phyloP scores from a whole-genome alignment of 495 filamentous ascomycete species.

The Talaromyces thailandensis region DNA sequence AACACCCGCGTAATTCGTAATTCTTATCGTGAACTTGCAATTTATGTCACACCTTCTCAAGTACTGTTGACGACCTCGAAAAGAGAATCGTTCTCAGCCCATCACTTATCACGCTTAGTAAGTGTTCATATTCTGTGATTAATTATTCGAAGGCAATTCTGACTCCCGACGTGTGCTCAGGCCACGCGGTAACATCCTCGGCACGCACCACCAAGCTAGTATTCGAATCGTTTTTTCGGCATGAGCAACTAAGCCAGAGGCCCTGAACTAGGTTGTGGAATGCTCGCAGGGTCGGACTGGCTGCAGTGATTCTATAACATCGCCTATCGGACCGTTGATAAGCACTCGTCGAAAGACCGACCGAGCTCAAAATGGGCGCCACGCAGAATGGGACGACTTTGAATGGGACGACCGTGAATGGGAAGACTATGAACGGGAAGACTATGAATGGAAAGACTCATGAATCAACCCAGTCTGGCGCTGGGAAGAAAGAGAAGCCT shows the following conservation, averaged over 20 bases:
- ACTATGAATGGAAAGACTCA: not conserved
- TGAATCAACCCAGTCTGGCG: not conserved
- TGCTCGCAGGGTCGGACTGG: not conserved
- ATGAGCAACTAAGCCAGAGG: not conserved
- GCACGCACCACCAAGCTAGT: not conserved
- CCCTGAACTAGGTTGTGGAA: not conserved
- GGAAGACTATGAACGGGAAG: not conserved
- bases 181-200: constrained; percentile 1
- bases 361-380: not conserved
- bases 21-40: not conserved
- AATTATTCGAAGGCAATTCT: not conserved
- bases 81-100: not conserved
- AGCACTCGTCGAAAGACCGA: not conserved
- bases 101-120: not conserved
- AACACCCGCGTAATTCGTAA: not conserved
- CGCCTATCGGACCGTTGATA: not conserved
- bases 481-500: constrained; percentile 14
- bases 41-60: not conserved
- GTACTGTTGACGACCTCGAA: not conserved
- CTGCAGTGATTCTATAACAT: not conserved
- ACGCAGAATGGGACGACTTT: not conserved
- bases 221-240: not conserved
- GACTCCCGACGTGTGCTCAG: not conserved
- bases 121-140: not conserved
- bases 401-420: not conserved